Conservation (phyloP, 768 basidiomycete species). For the Cystofilobasidium bisporidii region DNA sequence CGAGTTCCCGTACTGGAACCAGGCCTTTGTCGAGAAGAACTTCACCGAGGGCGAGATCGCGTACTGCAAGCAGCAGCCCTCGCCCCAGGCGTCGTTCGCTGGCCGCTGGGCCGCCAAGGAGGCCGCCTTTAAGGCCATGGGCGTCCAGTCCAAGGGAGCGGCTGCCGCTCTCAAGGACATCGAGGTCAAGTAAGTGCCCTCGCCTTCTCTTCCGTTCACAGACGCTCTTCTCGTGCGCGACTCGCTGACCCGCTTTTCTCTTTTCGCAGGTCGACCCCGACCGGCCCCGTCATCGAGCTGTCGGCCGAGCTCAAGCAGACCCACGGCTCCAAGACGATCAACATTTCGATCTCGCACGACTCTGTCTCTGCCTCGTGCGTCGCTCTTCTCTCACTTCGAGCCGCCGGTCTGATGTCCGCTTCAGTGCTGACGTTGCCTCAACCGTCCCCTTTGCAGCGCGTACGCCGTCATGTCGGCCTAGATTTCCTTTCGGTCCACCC, state of each 20-base stretch:
- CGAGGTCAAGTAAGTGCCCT: slow-evolving; percentile 50
- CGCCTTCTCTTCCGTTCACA: neutral
- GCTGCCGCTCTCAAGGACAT: slow-evolving; percentile 95
- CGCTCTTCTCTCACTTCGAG: neutral
- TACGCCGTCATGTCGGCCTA: slow-evolving; percentile 16
- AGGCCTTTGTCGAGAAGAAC: slow-evolving; percentile 79
- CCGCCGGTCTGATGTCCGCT: neutral
- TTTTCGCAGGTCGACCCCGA: slow-evolving; percentile 11
- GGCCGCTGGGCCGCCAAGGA: slow-evolving; percentile 97
- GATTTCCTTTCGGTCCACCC: neutral
- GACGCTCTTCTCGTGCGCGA: neutral
- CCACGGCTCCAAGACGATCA: slow-evolving; percentile 17
- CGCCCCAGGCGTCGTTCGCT: slow-evolving; percentile 80
- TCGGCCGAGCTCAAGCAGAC: slow-evolving; percentile 14
- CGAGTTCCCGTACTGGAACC: slow-evolving; percentile 77
- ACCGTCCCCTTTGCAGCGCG: slow-evolving; percentile 1
- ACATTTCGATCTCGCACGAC: slow-evolving; percentile 24
- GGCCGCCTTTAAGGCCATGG: slow-evolving; percentile 85
- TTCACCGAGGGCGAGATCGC: slow-evolving; percentile 79
- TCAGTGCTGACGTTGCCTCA: neutral
- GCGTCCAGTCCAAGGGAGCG: slow-evolving; percentile 80
- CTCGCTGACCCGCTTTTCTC: neutral
- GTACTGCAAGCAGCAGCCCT: slow-evolving; percentile 81
- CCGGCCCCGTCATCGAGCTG: slow-evolving; percentile 19
- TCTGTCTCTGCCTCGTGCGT: slow-evolving; percentile 14